Evolutionary conservation across 1,139 yeast genomes (phyloP).

Genomic region (Yarrowia galli): DNA sequence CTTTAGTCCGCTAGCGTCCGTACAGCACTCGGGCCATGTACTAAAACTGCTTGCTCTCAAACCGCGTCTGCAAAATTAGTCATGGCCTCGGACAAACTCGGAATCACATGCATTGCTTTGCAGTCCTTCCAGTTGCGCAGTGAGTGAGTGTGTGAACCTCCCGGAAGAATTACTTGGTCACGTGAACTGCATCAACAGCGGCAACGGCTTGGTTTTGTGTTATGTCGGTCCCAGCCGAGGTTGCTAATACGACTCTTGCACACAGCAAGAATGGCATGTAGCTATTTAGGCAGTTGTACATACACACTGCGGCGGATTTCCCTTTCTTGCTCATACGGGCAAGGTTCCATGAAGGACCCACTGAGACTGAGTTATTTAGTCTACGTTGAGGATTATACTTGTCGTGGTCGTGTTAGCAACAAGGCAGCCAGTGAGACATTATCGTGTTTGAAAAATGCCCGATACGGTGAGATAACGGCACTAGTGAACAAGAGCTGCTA

Average conservation of each 20-base stretch:
- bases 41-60: slow-evolving; percentile 11
- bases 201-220: not conserved
- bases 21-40: not conserved
- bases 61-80: slow-evolving; percentile 4
- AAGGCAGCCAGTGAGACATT: too few relatives aligned
- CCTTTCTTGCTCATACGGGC: too few relatives aligned
- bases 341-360: not conserved
- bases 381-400: too few relatives aligned
- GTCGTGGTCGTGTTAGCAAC: too few relatives aligned
- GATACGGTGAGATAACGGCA: too few relatives aligned
- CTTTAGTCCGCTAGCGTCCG: too few relatives aligned
- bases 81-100: not conserved
- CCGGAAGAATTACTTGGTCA: not conserved
- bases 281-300: not conserved
- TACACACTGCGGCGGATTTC: too few relatives aligned
- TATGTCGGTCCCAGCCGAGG: slow-evolving; percentile 3
- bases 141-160: too few relatives aligned
- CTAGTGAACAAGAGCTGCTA: too few relatives aligned
- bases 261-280: not conserved
- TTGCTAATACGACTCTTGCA: too few relatives aligned
- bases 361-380: slow-evolving; percentile 6
- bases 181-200: not conserved
- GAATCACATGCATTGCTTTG: slow-evolving; percentile 6
- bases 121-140: too few relatives aligned
- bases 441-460: too few relatives aligned